Evolutionary conservation across 441 rosid genomes (phyloP), one percentile per base, ranked within the genome.

Genomic region (Eruca vesicaria): DNA sequence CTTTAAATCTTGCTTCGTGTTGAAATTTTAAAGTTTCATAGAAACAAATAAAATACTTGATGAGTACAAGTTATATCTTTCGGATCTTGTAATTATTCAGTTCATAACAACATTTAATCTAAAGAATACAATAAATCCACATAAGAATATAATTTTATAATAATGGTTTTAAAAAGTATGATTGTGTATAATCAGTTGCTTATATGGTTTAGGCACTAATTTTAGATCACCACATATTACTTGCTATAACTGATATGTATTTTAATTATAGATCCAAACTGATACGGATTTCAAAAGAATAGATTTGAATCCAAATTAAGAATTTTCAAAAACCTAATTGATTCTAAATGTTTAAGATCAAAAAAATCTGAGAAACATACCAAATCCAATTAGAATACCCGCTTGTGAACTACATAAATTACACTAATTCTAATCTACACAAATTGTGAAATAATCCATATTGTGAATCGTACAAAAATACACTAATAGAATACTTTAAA

Each of bases 1-100:
- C 60, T 73, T 23, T 68, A 14, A 50, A 59, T 71, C 26, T 71
- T 76, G 52, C 12, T 32, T 58, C 5, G 41, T 48, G 12, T 43
- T 12, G 67, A 20, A 14, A 57, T 58, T 57, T 29, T 38, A 57
- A 15, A 33, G 5, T 16, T 31, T 60, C 16, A 23, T 38, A 56
- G 12, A 31, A 55, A 65, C 59, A 73, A 43, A 43, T 43, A 14
- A 59, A n/a, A 60, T 31, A 33, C 33, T 59, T 35, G 18, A 57
- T 66, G 69, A 48, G 19, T 57, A 57, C 35, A 45, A 65, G 5
- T 60, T 23, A 45, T 15, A 16, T 50, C 10, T 50, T 50, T 50
- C 21, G 20, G 21, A 43, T 43, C 16, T 50, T 8, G 56, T 16
- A 8, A 7, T 16, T 16, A 21, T 50, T 50, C 11, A 8, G 57